Evolutionary conservation across 306 rosid species (phyloP).

Genomic region (Morella rubra): DNA sequence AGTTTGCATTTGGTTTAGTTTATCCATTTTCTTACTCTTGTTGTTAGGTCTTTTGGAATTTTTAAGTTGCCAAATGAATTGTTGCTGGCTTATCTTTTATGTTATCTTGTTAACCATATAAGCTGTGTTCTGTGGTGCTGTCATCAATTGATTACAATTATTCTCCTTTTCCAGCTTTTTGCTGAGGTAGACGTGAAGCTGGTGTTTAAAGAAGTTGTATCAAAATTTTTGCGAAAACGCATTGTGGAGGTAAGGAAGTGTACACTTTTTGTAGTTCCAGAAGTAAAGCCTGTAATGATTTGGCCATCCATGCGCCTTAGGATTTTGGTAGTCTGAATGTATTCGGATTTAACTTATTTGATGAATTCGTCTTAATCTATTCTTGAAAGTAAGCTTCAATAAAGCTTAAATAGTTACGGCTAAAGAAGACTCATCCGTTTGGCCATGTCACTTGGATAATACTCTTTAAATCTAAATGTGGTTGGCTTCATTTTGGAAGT

Average conservation of each 20-base stretch:
- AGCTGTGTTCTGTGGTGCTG: constrained; percentile 1
- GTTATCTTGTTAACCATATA: not conserved
- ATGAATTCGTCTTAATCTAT: not conserved
- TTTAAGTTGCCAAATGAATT: not conserved
- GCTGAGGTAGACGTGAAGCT: constrained; percentile 95
- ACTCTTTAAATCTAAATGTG: not conserved
- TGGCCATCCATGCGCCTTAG: not conserved
- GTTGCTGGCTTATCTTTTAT: not conserved
- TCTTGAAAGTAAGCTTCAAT: not conserved
- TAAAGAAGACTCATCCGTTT: too few species aligned
- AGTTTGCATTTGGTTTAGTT: not conserved
- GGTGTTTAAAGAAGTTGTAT: constrained; percentile 89
- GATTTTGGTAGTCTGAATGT: not conserved
- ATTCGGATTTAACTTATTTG: not conserved
- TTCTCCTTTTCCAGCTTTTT: constrained; percentile 55
- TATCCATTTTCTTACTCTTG: not conserved
- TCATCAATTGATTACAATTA: constrained; percentile 4
- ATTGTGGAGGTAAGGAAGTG: constrained; percentile 81
- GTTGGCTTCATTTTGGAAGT: not conserved
- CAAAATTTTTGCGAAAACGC: constrained; percentile 77
- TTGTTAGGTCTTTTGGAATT: not conserved
- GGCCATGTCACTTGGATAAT: not conserved
- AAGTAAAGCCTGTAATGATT: not conserved
- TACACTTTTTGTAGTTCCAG: not conserved
- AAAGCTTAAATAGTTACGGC: too few species aligned